Evolutionary conservation across 2,329 filamentous ascomycete genomes (phyloP).

Genomic region (Sporothrix pallida): DNA sequence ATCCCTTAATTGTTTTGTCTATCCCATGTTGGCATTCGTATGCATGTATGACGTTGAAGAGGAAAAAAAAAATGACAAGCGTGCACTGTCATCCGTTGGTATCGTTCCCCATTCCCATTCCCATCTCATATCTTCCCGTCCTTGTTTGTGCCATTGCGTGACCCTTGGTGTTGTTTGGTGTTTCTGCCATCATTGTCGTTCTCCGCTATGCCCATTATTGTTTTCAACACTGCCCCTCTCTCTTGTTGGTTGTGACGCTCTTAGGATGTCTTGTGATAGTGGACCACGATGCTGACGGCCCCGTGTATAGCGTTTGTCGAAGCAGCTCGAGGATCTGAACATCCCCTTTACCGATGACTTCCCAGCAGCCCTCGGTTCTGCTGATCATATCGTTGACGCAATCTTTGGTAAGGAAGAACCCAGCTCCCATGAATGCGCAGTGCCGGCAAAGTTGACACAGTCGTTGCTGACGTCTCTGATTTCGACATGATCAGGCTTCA

Average conservation of each 20-base stretch:
- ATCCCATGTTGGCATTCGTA: not conserved
- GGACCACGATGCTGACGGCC: slow-evolving; percentile 32
- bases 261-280: too few species aligned
- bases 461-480: not conserved
- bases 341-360: slow-evolving; percentile 89
- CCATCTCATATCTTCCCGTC: too few species aligned
- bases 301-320: slow-evolving; percentile 70
- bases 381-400: slow-evolving; percentile 87
- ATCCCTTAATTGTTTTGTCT: not conserved
- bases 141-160: too few species aligned
- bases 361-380: slow-evolving; percentile 63
- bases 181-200: too few species aligned
- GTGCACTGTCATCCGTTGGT: not conserved
- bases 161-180: too few species aligned
- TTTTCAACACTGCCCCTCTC: too few species aligned
- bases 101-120: not conserved
- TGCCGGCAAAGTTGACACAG: not conserved
- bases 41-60: slow-evolving; percentile 1
- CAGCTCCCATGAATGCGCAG: not conserved
- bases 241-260: too few species aligned
- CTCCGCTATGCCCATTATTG: too few species aligned
- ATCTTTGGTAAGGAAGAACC: slow-evolving; percentile 72
- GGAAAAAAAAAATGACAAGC: not conserved
- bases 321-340: slow-evolving; percentile 81
- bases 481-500: slow-evolving; percentile 68